Evolutionary conservation across 192 early-diverging fungal species (phyloP), one percentile per base, ranked within the genome.

Genomic region (Coemansia sp.): DNA sequence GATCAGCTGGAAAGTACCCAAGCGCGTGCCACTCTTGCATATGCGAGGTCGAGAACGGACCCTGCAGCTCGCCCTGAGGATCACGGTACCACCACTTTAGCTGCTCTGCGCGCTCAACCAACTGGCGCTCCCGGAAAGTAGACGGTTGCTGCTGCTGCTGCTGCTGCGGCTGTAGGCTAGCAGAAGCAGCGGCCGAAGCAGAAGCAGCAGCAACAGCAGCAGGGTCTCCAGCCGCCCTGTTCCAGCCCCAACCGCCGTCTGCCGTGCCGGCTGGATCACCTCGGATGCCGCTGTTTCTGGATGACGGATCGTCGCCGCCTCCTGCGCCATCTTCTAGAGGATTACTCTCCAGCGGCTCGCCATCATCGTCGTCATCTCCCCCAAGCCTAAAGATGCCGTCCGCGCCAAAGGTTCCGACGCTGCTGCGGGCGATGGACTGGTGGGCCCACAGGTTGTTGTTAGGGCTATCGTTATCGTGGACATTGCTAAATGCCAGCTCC

Each of bases 21-120:
- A 85, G 88, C 22, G 84, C 85, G 78, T 87, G 93, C 96, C 96
- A 99, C 42, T 93, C 94, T 49, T 99, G 93, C 96, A 99, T 99
- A 54, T 95, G 90, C 13, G 88, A 75, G 17, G 90, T 85, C 10
- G 85, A 76, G 70, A 97, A 99, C 23, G 96, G 95, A 22, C 95
- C 96, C 75, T 96, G 95, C 23, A 93, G 84, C 49, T 83, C 87
- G 9, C 92, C 92, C 65, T 85, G 86, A 8, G 93, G 92, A 69
- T 95, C 95, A 33, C 91, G 86, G 67, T 95, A 95, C 58, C 87
- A 85, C 95, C 95, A 96, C 59, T 70, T 69, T 17, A 73, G 8
- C n/a, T 62, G 62, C 61, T 80, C 77, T 0, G 77, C 77, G 4
- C 50, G 77, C 59, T 80, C 77, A 8, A 74, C 42, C 52, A 80